Evolutionary conservation across 2,329 filamentous ascomycete species (phyloP).

Genomic region (Talaromyces atroroseus): DNA sequence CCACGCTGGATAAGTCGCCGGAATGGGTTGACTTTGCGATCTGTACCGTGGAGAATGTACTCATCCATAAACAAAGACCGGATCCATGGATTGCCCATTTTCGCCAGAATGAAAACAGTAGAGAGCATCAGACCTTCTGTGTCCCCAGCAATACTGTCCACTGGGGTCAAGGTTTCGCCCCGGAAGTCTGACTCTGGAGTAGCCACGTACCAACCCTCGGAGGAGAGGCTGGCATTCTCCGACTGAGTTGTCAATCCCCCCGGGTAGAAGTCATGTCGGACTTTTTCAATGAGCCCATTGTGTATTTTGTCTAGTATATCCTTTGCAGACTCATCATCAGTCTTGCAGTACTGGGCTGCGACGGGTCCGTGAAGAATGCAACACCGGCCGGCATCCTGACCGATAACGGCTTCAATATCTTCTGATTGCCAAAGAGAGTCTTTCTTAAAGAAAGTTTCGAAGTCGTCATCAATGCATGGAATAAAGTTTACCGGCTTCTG

Average conservation of each 20-base stretch:
- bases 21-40: slow-evolving; percentile 3
- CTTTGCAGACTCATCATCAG: slow-evolving; percentile 88
- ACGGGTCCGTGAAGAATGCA: slow-evolving; percentile 97
- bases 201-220: background rate
- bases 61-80: background rate
- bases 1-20: background rate
- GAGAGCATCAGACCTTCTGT: background rate
- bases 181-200: background rate
- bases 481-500: slow-evolving; percentile 98
- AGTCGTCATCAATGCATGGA: slow-evolving; percentile 85
- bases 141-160: background rate
- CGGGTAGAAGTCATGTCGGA: background rate
- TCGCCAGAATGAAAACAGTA: background rate
- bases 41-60: background rate
- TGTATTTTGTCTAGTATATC: slow-evolving; percentile 90
- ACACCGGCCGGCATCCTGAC: slow-evolving; percentile 88
- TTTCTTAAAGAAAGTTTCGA: slow-evolving; percentile 99
- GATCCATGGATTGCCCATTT: slow-evolving; percentile 2
- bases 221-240: background rate
- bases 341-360: slow-evolving; percentile 81
- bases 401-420: slow-evolving; percentile 90
- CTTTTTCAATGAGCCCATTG: slow-evolving; percentile 33
- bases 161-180: background rate
- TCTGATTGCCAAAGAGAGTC: slow-evolving; percentile 99
- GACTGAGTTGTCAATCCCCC: background rate